These are phyloP conservation scores for Tausonia pullulans DNA, from an alignment of 1,284 basidiomycete genomes.

Conservation along the genomic window DNA sequence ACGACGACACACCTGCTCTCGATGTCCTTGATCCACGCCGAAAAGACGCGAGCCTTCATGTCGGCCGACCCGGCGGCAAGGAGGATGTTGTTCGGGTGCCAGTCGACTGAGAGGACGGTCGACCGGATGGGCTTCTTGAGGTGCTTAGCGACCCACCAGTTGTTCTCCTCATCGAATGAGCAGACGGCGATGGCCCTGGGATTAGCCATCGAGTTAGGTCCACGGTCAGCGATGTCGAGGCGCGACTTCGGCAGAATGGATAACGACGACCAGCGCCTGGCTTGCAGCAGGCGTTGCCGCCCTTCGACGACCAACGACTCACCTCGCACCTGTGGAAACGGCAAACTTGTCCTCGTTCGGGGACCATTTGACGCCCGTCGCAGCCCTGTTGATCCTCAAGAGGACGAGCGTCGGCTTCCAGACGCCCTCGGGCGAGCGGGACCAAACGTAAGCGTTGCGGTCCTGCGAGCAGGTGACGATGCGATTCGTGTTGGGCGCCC, in stretches of 20 bases:
- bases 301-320: constrained; percentile 20
- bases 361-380: constrained; percentile 91
- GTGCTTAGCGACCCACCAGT: constrained; percentile 98
- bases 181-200: constrained; percentile 79
- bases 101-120: constrained; percentile 86
- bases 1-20: constrained; percentile 58
- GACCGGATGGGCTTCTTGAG: constrained; percentile 93
- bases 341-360: constrained; percentile 98
- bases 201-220: neutral
- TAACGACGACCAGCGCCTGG: too few species aligned
- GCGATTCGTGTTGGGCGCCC: constrained; percentile 91
- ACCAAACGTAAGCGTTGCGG: constrained; percentile 98
- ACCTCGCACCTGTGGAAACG: constrained; percentile 91
- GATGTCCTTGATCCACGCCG: constrained; percentile 98
- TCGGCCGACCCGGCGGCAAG: constrained; percentile 90
- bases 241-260: too few species aligned
- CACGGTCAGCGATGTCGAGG: too few species aligned
- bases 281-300: neutral
- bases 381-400: constrained; percentile 87
- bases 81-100: constrained; percentile 96
- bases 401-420: constrained; percentile 99
- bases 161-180: constrained; percentile 89
- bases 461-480: constrained; percentile 98
- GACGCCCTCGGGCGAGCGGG: constrained; percentile 56
- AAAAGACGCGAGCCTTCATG: constrained; percentile 94